Evolutionary conservation across 352 stramenopile species (phyloP).

Genomic region (Pythium brassicae): DNA sequence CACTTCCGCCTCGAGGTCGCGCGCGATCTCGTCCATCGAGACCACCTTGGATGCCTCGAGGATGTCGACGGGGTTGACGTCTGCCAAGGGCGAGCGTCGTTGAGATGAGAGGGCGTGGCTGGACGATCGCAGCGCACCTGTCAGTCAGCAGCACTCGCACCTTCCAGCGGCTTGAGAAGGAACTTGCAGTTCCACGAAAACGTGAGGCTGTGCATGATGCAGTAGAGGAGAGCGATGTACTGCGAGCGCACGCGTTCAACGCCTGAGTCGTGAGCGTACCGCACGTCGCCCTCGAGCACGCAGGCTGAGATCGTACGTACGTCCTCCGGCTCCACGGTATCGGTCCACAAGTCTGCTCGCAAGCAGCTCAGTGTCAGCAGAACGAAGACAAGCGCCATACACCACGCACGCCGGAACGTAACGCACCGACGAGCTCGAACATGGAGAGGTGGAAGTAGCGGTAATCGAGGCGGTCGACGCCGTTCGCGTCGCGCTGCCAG

Average conservation of each 20-base stretch:
- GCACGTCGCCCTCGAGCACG: neutral
- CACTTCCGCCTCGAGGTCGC: constrained; percentile 42
- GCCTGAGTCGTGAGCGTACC: neutral
- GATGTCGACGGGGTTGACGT: constrained; percentile 53
- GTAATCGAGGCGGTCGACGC: constrained; percentile 53
- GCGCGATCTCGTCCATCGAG: constrained; percentile 39
- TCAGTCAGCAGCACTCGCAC: constrained; percentile 11
- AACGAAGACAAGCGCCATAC: neutral
- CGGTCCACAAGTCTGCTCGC: constrained; percentile 55
- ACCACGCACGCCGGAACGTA: neutral
- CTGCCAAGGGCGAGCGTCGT: constrained; percentile 19
- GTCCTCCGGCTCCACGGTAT: constrained; percentile 58
- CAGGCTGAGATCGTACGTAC: constrained; percentile 23
- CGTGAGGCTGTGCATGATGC: constrained; percentile 67
- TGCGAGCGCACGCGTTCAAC: constrained; percentile 11
- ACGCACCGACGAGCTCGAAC: constrained; percentile 75
- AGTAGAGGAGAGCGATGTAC: constrained; percentile 79
- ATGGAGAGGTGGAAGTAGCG: constrained; percentile 77
- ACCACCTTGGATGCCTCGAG: constrained; percentile 45
- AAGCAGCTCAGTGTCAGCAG: neutral
- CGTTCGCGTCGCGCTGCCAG: constrained; percentile 57
- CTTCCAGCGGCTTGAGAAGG: constrained; percentile 48
- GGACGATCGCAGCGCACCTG: neutral
- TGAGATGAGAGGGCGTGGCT: too few species aligned
- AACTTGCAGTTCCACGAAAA: constrained; percentile 40